These are phyloP conservation scores for Grosmannia penicillata DNA, from an alignment of 2,329 filamentous ascomycete species.

Conservation along the genomic window DNA sequence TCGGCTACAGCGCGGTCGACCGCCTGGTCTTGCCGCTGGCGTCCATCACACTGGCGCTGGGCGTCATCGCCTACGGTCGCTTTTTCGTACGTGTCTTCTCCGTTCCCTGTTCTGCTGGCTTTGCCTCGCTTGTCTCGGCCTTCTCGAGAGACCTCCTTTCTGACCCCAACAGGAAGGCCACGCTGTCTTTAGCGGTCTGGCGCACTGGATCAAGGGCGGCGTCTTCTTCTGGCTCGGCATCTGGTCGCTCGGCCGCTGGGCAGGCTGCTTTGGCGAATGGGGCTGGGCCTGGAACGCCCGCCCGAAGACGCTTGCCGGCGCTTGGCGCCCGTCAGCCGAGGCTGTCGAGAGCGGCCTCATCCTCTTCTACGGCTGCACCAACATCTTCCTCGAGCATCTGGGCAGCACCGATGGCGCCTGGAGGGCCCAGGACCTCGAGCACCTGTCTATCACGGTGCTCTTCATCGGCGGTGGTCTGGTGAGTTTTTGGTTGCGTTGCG, in stretches of 20 bases:
- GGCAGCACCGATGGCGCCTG: constrained; percentile 54
- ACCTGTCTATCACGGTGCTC: constrained; percentile 81
- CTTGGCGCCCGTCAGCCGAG: constrained; percentile 67
- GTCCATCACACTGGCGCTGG: constrained; percentile 57
- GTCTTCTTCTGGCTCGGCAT: constrained; percentile 92
- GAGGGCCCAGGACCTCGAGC: constrained; percentile 72
- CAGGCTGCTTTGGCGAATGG: constrained; percentile 76
- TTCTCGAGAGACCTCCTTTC: too few relatives aligned
- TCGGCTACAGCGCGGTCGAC: constrained; percentile 56
- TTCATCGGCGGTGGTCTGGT: constrained; percentile 88
- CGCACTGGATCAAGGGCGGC: constrained; percentile 87
- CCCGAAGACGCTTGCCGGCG: constrained; percentile 39
- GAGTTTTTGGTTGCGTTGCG: constrained; percentile 20
- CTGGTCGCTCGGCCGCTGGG: constrained; percentile 75
- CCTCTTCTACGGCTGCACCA: constrained; percentile 75
- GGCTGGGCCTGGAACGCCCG: constrained; percentile 95
- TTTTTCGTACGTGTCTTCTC: constrained; percentile 53
- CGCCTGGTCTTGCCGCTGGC: constrained; percentile 65
- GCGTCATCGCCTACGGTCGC: constrained; percentile 63
- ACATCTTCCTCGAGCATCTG: constrained; percentile 86
- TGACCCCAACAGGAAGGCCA: constrained; percentile 38
- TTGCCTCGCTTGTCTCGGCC: too few relatives aligned
- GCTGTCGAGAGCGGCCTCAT: constrained; percentile 84
- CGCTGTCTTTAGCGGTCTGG: constrained; percentile 67
- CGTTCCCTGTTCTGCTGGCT: too few relatives aligned